Base-by-base conservation (phyloP, 805 yeast genomes). In the Saccharomyces cerevisiae region DNA sequence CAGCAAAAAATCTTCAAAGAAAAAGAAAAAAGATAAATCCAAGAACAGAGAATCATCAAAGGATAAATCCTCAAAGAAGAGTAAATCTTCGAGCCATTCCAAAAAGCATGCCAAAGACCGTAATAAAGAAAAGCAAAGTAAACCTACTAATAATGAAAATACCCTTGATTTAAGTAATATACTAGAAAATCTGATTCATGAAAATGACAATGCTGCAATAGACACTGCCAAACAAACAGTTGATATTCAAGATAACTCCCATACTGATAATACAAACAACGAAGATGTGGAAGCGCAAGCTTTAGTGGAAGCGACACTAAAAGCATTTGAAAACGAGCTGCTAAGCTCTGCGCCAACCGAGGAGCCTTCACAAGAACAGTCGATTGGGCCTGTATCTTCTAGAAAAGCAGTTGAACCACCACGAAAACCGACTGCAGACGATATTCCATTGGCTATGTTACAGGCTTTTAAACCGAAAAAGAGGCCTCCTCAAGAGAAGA, bases 241-340 rank as follows among this genome's bases (percentile, higher is more conserved):
- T 30, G 60, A 57, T 10, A 51, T 53, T 36, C 43, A 36, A 36
- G 43, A 36, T n/a, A 22, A 17, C 4, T 3, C 24, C 2, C 24
- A 17, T 6, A 36, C n/a, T 32, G 28, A 26, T 8, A 22, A 26
- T 8, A 22, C 13, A 43, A 36, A 4, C 27, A 46, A 13, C 11
- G 62, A 61, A 13, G 70, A 68, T 41, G 62, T 61, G 8, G 72
- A 69, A 51, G 64, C 72, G 31, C 67, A 65, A 46, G 70, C 71
- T 1, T 53, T 68, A 22, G 71, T 69, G 1, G 71, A 68, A 43
- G 70, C 68, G 4, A 67, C 73, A 0, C 54, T 68, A 24, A 66
- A 64, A 47, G 71, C 71, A 9, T 69, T 69, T 53, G 71, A 69
- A 54, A 64, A 60, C 17, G 67, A 66, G 47, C 54, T 67, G 21